A percentile compares a stretch with the other conserved stretches of the same genome.
Conservation (phyloP, 768 basidiomycete genomes). For the Suillus plorans region DNA sequence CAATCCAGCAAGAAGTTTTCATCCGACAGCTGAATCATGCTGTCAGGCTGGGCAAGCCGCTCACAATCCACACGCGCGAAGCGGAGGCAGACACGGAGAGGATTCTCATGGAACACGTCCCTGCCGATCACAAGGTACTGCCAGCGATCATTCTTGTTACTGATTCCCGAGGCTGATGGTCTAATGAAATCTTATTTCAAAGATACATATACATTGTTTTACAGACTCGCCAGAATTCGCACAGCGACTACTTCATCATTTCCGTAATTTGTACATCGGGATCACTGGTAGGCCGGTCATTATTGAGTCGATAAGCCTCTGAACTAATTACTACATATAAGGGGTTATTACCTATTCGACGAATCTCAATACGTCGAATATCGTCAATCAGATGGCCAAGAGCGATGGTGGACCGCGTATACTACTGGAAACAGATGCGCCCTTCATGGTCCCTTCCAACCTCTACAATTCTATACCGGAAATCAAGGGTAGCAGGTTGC, state of each 20-base stretch:
- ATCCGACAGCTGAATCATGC: conserved; percentile 67
- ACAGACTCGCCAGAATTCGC: conserved; percentile 81
- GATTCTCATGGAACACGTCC: conserved; percentile 76
- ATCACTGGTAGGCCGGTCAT: conserved; percentile 54
- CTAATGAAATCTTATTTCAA: not conserved
- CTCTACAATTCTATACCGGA: conserved; percentile 56
- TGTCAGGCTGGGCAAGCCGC: conserved; percentile 65
- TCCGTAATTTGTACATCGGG: conserved; percentile 81
- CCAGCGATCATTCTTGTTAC: not conserved
- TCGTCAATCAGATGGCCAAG: conserved; percentile 56
- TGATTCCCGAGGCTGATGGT: not conserved
- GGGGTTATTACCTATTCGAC: conserved; percentile 81
- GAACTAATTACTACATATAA: conserved; percentile 18
- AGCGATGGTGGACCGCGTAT: conserved; percentile 40
- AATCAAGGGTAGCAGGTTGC: conserved; percentile 54
- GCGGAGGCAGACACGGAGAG: conserved; percentile 81
- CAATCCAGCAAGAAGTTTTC: conserved; percentile 66
- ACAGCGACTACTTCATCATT: conserved; percentile 65
- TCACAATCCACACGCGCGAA: conserved; percentile 86
- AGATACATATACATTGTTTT: conserved; percentile 90
- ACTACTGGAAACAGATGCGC: conserved; percentile 77
- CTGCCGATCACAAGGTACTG: conserved; percentile 61
- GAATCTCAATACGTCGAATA: conserved; percentile 67
- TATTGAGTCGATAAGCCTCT: not conserved
- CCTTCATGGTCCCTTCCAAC: conserved; percentile 82